Evolutionary conservation across 345 rosid genomes (phyloP).

Genomic region (Iberis pinnata): DNA sequence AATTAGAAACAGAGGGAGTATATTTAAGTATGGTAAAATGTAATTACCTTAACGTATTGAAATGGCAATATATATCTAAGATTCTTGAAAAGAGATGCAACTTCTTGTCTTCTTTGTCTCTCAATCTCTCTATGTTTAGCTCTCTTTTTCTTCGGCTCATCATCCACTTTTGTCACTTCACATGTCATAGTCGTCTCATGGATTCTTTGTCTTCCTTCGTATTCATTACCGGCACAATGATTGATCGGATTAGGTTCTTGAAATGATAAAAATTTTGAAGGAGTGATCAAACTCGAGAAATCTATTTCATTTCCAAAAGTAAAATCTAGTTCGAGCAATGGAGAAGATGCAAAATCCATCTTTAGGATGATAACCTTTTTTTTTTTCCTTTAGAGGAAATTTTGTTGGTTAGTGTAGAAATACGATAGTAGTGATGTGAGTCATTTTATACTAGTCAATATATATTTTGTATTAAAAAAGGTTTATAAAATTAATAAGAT

Average conservation of each 20-base stretch:
- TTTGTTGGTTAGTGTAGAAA: background rate
- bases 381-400: background rate
- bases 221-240: background rate
- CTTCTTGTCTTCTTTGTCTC: slow-evolving; percentile 25
- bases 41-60: slow-evolving; percentile 18
- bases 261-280: slow-evolving; percentile 17
- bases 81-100: slow-evolving; percentile 15
- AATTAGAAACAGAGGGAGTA: too few species aligned
- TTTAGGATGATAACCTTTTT: background rate
- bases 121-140: slow-evolving; percentile 22
- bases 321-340: slow-evolving; percentile 6
- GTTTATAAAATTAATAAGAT: background rate
- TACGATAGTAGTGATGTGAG: background rate
- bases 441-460: slow-evolving; percentile 20
- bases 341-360: slow-evolving; percentile 19
- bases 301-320: slow-evolving; percentile 9
- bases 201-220: background rate
- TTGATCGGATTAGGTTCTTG: slow-evolving; percentile 16
- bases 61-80: slow-evolving; percentile 18
- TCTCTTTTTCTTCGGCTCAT: too few species aligned
- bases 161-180: background rate
- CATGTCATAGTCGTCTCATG: background rate
- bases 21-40: too few species aligned
- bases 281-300: slow-evolving; percentile 13
- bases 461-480: too few species aligned